Percentiles rank a stretch among this genome's conserved stretches.
Conservation (phyloP, 176 grass and related monocot genomes). For the Tillandsia leiboldiana region DNA sequence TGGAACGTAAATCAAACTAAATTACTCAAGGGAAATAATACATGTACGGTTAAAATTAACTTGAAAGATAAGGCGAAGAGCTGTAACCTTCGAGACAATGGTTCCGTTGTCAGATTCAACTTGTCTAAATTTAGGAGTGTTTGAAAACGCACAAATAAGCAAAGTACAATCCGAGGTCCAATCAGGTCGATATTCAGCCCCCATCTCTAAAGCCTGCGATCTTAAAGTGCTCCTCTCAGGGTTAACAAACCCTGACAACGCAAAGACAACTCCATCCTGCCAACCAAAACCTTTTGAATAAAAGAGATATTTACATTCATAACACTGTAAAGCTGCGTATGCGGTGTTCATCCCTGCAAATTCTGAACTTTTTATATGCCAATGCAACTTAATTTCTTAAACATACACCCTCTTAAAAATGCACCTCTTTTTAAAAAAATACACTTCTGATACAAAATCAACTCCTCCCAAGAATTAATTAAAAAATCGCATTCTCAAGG, state of each 20-base stretch:
- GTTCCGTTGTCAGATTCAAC: conserved; percentile 70
- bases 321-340: no score
- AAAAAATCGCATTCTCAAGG: no score
- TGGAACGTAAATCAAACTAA: neutral
- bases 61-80: neutral
- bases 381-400: no score
- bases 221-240: conserved; percentile 64
- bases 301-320: neutral
- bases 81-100: conserved; percentile 67
- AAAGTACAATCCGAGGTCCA: conserved; percentile 78
- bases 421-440: no score
- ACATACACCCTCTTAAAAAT: no score
- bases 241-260: conserved; percentile 79
- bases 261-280: conserved; percentile 74
- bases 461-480: no score
- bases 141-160: conserved; percentile 85
- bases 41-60: neutral
- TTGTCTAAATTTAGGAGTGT: conserved; percentile 81
- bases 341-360: no score
- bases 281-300: neutral
- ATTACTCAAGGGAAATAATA: neutral
- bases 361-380: no score
- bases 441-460: no score
- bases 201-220: conserved; percentile 77
- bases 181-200: conserved; percentile 67